Evolutionary conservation across 164 flowering plant species (phyloP).

Genomic region (Santalum album): DNA sequence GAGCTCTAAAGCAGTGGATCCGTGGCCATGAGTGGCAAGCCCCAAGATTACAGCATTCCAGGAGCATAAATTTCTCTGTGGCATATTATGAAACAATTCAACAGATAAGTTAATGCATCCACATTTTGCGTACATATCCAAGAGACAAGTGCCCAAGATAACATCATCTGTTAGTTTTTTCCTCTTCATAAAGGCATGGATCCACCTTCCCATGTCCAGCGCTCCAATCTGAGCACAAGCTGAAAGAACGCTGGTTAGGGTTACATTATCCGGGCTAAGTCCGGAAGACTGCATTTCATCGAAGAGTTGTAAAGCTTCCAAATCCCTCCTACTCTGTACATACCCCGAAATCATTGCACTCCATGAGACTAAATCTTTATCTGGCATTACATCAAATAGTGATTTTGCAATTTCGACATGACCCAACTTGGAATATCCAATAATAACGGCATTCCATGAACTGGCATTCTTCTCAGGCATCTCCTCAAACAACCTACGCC

Average conservation of each 20-base stretch:
- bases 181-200: slow-evolving; percentile 29
- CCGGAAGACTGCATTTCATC: slow-evolving; percentile 31
- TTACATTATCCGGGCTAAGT: slow-evolving; percentile 26
- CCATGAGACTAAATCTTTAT: slow-evolving; percentile 33
- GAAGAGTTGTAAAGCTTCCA: slow-evolving; percentile 38
- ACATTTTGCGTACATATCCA: slow-evolving; percentile 48
- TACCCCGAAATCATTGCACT: slow-evolving; percentile 54
- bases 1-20: slow-evolving; percentile 17
- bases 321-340: slow-evolving; percentile 24
- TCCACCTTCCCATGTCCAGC: slow-evolving; percentile 34
- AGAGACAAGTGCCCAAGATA: slow-evolving; percentile 31
- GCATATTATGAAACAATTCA: slow-evolving; percentile 32
- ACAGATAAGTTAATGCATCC: slow-evolving; percentile 30
- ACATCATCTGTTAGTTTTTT: slow-evolving; percentile 15
- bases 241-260: slow-evolving; percentile 34
- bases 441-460: neutral
- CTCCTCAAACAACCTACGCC: neutral
- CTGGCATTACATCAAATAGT: slow-evolving; percentile 27
- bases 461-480: neutral
- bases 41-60: slow-evolving; percentile 35
- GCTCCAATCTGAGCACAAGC: slow-evolving; percentile 53
- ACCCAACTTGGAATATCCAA: slow-evolving; percentile 1
- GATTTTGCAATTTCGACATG: neutral
- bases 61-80: slow-evolving; percentile 29
- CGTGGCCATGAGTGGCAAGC: slow-evolving; percentile 32